Percentiles rank a stretch among this genome's conserved stretches.
These are phyloP conservation scores for Cordyceps fumosorosea DNA, from an alignment of 2,329 filamentous ascomycete genomes.

Conservation along the genomic window DNA sequence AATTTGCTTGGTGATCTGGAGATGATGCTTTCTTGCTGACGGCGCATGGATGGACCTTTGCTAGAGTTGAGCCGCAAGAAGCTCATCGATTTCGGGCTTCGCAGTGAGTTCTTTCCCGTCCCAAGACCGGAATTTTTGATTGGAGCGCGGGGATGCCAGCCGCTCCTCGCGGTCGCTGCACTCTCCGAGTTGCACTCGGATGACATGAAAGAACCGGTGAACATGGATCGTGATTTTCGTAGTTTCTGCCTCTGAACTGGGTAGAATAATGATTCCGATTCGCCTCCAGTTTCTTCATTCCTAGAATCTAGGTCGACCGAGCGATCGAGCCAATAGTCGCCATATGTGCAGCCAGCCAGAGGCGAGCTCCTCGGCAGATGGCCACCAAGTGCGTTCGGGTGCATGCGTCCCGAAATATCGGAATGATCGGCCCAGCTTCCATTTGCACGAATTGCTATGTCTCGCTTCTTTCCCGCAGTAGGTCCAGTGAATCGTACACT, in stretches of 20 bases:
- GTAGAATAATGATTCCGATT: constrained; percentile 1
- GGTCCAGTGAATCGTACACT: constrained; percentile 50
- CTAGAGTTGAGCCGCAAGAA: constrained; percentile 31
- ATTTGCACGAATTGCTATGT: constrained; percentile 24
- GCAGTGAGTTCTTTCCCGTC: constrained; percentile 22
- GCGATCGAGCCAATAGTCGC: constrained; percentile 1
- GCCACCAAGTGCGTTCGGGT: neutral
- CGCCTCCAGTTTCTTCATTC: neutral
- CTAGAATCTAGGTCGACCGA: neutral
- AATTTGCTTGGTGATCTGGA: constrained; percentile 3
- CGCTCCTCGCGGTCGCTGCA: neutral
- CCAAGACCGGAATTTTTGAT: neutral
- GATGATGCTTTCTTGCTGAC: neutral
- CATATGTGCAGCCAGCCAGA: neutral
- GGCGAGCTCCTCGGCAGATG: constrained; percentile 2
- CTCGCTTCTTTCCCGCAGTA: constrained; percentile 23
- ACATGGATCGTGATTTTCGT: constrained; percentile 50
- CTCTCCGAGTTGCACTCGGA: neutral
- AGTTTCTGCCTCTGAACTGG: neutral
- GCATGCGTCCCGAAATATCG: neutral
- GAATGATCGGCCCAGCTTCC: constrained; percentile 6
- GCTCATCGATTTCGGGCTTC: constrained; percentile 49
- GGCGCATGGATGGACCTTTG: neutral
- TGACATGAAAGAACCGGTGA: constrained; percentile 27
- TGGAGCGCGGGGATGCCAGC: neutral